A percentile compares a stretch with the other conserved stretches of the same genome.
Conservation (phyloP, 2,329 filamentous ascomycete species). For the Neofusicoccum kwambonambiense region DNA sequence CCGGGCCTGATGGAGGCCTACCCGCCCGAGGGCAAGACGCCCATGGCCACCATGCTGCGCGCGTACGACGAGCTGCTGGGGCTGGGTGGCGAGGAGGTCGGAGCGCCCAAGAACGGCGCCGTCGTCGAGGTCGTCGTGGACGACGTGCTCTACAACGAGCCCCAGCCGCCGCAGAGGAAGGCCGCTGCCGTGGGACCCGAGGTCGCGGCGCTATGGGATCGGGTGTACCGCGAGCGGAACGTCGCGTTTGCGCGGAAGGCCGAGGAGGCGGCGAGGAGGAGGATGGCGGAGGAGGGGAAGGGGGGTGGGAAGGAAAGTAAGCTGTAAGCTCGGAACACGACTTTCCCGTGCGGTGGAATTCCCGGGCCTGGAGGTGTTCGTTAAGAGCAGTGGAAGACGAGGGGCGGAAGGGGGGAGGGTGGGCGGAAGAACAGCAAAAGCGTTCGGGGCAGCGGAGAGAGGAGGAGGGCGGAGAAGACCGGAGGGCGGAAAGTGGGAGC, state of each 20-base stretch:
- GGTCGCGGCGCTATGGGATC: slow-evolving; percentile 22
- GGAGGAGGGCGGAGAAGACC: background rate
- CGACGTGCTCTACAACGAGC: slow-evolving; percentile 26
- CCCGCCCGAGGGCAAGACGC: slow-evolving; percentile 28
- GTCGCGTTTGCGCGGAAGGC: slow-evolving; percentile 21
- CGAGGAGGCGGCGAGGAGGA: slow-evolving; percentile 6
- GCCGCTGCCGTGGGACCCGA: slow-evolving; percentile 23
- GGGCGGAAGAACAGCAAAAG: too few species aligned
- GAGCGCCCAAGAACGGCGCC: slow-evolving; percentile 23
- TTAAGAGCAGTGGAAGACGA: too few species aligned
- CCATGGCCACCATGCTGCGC: slow-evolving; percentile 32
- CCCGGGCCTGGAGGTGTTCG: too few species aligned
- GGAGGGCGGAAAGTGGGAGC: background rate
- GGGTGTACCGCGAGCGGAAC: slow-evolving; percentile 30
- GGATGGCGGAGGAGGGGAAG: background rate
- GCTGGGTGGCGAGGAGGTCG: background rate
- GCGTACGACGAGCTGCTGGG: slow-evolving; percentile 28
- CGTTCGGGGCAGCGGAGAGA: background rate
- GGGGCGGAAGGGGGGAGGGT: too few species aligned
- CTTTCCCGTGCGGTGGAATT: too few species aligned
- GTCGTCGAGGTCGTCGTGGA: slow-evolving; percentile 29
- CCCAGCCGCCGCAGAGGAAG: slow-evolving; percentile 21
- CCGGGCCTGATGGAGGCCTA: slow-evolving; percentile 30
- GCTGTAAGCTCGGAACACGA: background rate
- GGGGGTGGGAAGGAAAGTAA: background rate